These are phyloP conservation scores for Perkinsus olseni DNA, from an alignment of 169 alveolate genomes.

Conservation along the genomic window DNA sequence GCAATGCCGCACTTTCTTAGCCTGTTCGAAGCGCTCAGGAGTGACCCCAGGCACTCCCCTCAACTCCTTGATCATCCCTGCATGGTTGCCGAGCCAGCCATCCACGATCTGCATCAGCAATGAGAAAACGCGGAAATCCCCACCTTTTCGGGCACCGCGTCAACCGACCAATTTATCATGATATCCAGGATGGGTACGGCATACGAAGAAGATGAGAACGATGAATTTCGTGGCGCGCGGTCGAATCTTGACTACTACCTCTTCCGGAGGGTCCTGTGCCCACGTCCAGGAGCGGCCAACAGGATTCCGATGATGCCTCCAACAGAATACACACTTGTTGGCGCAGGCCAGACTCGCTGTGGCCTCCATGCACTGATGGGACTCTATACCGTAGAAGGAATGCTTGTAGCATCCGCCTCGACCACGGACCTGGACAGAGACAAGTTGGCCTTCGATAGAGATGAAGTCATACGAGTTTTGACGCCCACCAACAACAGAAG, in stretches of 20 bases:
- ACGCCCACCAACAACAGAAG: too few species aligned
- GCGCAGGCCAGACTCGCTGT: conserved; percentile 83
- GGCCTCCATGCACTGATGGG: conserved; percentile 78
- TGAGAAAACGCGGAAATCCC: neutral
- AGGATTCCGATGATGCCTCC: conserved; percentile 83
- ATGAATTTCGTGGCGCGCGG: neutral
- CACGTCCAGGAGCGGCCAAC: conserved; percentile 72
- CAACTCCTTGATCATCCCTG: conserved; percentile 12
- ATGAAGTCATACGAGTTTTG: too few species aligned
- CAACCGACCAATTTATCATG: too few species aligned
- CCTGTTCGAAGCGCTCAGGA: conserved; percentile 10
- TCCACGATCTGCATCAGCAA: conserved; percentile 15
- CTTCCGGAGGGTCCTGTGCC: conserved; percentile 64
- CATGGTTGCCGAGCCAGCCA: conserved; percentile 20
- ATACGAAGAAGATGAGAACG: neutral
- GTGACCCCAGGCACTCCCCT: conserved; percentile 30
- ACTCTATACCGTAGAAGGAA: conserved; percentile 75
- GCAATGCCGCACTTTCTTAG: conserved; percentile 47
- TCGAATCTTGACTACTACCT: neutral
- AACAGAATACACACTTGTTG: conserved; percentile 80
- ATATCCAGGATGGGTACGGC: too few species aligned
- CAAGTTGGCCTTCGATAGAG: too few species aligned
- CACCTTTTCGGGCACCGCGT: too few species aligned
- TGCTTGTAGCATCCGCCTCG: conserved; percentile 83
- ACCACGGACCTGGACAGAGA: conserved; percentile 44